Evolutionary conservation across 768 basidiomycete species (phyloP).

Genomic region (Boletus reticuloceps): DNA sequence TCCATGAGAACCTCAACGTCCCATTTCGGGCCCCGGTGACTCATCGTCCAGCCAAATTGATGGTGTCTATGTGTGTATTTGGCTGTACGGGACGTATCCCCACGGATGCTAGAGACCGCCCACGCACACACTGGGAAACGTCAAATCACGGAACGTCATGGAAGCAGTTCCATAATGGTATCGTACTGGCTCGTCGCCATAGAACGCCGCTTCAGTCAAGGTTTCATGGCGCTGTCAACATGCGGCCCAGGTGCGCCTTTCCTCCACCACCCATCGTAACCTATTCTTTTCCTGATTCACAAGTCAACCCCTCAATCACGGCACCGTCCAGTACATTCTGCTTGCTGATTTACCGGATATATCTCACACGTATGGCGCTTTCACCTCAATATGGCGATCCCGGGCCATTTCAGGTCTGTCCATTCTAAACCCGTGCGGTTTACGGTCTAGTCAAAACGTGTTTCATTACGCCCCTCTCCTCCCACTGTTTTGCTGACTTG

Average conservation of each 20-base stretch:
- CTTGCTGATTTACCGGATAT: conserved; percentile 36
- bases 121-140: conserved; percentile 16
- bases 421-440: conserved; percentile 23
- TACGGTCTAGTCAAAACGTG: conserved; percentile 29
- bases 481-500: conserved; percentile 23
- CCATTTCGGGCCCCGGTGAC: conserved; percentile 15
- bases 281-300: conserved; percentile 22
- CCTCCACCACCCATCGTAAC: conserved; percentile 20
- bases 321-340: conserved; percentile 19
- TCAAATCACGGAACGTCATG: conserved; percentile 28
- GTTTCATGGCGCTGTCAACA: conserved; percentile 36
- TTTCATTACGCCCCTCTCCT: conserved; percentile 27
- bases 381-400: conserved; percentile 19
- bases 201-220: conserved; percentile 31
- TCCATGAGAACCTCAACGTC: conserved; percentile 14
- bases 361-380: conserved; percentile 15
- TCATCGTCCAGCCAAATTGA: conserved; percentile 7
- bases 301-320: conserved; percentile 16
- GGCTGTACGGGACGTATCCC: conserved; percentile 4
- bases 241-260: conserved; percentile 31
- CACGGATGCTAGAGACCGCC: conserved; percentile 19
- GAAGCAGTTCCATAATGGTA: conserved; percentile 28
- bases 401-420: conserved; percentile 17
- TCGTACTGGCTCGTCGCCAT: conserved; percentile 26
- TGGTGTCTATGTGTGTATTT: conserved; percentile 1